Percentiles rank a stretch among this genome's conserved stretches.
These are phyloP conservation scores for Tetraselmis chui DNA, from an alignment of 139 green algal genomes.

Conservation along the genomic window DNA sequence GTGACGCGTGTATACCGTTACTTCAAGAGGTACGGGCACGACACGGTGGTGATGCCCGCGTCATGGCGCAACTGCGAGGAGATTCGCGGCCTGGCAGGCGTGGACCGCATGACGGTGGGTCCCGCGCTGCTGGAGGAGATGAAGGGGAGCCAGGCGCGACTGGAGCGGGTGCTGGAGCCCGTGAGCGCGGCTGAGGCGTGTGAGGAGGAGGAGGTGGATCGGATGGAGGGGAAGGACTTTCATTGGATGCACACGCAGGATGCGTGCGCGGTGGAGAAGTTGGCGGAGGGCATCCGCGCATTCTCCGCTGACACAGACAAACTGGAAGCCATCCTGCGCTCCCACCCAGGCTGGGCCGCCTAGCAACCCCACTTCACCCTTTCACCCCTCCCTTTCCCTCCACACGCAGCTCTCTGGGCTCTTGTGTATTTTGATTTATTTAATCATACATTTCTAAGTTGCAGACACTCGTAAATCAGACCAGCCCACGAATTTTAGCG, in stretches of 20 bases:
- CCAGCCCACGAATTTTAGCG: no score
- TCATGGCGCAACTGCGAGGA: slow-evolving; percentile 37
- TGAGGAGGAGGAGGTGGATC: slow-evolving; percentile 6
- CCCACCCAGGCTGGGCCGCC: slow-evolving; percentile 24
- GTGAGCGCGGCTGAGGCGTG: slow-evolving; percentile 9
- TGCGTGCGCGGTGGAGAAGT: slow-evolving; percentile 35
- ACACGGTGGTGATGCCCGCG: slow-evolving; percentile 41
- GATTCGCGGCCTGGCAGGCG: slow-evolving; percentile 30
- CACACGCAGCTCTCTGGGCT: no score
- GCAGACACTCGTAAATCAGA: no score
- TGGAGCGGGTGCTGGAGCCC: slow-evolving; percentile 11
- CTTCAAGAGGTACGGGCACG: slow-evolving; percentile 33
- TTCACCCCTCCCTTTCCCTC: no score
- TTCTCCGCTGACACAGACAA: slow-evolving; percentile 36
- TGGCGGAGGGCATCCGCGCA: slow-evolving; percentile 30
- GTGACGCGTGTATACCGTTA: slow-evolving; percentile 27
- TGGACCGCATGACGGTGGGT: slow-evolving; percentile 40
- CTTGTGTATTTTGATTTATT: no score
- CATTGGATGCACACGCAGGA: slow-evolving; percentile 26
- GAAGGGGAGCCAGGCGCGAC: slow-evolving; percentile 4
- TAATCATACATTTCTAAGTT: no score
- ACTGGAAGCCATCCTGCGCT: slow-evolving; percentile 23
- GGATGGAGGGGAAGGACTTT: slow-evolving; percentile 23
- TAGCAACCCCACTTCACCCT: no score
- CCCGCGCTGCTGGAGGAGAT: slow-evolving; percentile 31